These are phyloP conservation scores for Blepharisma japonicum DNA, from an alignment of 73 alveolate genomes.

Conservation along the genomic window DNA sequence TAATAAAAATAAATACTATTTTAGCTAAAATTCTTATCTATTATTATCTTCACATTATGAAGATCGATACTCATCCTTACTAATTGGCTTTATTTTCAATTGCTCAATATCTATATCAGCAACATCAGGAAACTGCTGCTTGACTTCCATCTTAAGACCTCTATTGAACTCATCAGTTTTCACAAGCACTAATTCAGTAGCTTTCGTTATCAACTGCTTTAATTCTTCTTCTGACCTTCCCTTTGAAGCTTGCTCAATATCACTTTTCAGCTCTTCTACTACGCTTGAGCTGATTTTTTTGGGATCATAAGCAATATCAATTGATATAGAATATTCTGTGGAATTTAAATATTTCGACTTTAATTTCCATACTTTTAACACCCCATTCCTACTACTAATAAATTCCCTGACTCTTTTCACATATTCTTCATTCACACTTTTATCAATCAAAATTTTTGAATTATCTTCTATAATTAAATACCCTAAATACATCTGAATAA, in stretches of 20 bases:
- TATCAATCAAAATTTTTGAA: background rate
- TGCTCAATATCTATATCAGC: slow-evolving; percentile 16
- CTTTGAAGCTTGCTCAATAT: background rate
- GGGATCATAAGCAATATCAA: background rate
- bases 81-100: background rate
- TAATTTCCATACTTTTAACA: background rate
- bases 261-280: background rate
- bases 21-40: too few species aligned
- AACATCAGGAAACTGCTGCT: background rate
- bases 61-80: background rate
- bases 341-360: background rate
- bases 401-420: background rate
- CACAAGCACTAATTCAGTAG: background rate
- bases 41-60: too few species aligned
- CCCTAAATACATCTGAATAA: slow-evolving; percentile 24
- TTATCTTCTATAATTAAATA: slow-evolving; percentile 3
- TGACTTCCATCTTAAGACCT: background rate
- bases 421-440: slow-evolving; percentile 15
- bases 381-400: background rate
- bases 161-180: background rate
- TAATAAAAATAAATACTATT: too few species aligned
- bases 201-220: background rate
- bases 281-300: background rate
- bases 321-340: background rate
- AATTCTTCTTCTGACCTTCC: background rate